phyloP scores from a whole-genome alignment of 1,284 basidiomycete genomes.

The Psilocybe mexicana region DNA sequence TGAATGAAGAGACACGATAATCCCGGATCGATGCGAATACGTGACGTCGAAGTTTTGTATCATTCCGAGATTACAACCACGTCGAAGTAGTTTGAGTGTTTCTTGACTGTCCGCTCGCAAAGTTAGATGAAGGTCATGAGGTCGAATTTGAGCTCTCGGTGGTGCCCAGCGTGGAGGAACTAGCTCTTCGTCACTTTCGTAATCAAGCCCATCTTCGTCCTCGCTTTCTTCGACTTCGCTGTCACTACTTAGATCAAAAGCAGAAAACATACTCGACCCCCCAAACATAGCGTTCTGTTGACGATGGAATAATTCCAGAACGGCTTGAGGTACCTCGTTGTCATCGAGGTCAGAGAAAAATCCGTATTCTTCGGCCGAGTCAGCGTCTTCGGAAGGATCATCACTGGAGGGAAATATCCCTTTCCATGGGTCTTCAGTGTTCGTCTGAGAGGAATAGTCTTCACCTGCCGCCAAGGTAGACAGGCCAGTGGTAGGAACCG shows the following conservation, averaged over 20 bases:
- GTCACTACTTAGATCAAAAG: conserved; percentile 15
- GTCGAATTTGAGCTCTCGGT: conserved; percentile 40
- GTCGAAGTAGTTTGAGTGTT: conserved; percentile 50
- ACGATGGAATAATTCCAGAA: background rate
- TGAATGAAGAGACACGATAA: conserved; percentile 42
- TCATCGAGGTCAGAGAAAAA: conserved; percentile 24
- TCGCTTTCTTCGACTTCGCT: conserved; percentile 33
- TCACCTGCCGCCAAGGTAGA: background rate
- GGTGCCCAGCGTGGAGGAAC: conserved; percentile 57
- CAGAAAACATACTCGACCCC: background rate
- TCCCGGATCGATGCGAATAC: conserved; percentile 54
- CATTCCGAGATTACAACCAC: conserved; percentile 63
- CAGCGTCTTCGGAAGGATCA: conserved; percentile 23
- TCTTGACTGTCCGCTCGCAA: conserved; percentile 29
- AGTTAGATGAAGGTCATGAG: conserved; percentile 35
- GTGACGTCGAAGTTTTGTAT: conserved; percentile 53
- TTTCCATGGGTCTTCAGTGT: conserved; percentile 61
- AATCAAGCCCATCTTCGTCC: conserved; percentile 30
- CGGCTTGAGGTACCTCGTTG: background rate
- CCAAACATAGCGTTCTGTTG: background rate
- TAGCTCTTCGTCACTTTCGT: conserved; percentile 2
- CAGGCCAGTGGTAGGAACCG: background rate
- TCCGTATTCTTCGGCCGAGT: conserved; percentile 35
- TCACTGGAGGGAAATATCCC: conserved; percentile 56
- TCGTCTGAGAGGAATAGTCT: background rate